Evolutionary conservation across 306 rosid genomes (phyloP).

Genomic region (Prinsepia uniflora): DNA sequence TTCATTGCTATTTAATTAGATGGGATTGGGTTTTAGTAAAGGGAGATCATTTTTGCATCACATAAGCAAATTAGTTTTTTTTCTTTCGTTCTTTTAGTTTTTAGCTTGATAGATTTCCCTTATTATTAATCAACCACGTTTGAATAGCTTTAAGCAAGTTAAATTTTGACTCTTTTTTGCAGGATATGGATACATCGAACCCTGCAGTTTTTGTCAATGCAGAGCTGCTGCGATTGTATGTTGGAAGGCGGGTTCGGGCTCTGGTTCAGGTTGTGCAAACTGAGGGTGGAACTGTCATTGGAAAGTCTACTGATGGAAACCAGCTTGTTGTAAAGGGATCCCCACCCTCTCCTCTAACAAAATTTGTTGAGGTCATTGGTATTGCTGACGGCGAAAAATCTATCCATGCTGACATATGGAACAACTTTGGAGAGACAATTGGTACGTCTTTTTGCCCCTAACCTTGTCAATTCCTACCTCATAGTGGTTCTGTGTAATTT

Average conservation of each 20-base stretch:
- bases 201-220: conserved; percentile 79
- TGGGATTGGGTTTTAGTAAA: background rate
- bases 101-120: background rate
- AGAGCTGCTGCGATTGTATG: conserved; percentile 49
- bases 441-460: conserved; percentile 36
- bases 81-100: background rate
- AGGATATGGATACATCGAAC: conserved; percentile 72
- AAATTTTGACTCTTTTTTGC: conserved; percentile 28
- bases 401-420: conserved; percentile 71
- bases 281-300: conserved; percentile 51
- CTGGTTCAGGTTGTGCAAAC: conserved; percentile 61
- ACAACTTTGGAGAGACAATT: conserved; percentile 69
- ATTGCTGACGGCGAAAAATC: conserved; percentile 70
- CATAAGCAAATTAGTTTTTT: too few relatives aligned
- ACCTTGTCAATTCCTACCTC: background rate
- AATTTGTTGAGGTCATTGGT: conserved; percentile 81
- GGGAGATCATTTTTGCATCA: background rate
- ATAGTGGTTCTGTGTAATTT: background rate
- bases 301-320: conserved; percentile 72
- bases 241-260: conserved; percentile 72
- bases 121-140: background rate
- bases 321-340: conserved; percentile 62
- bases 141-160: background rate
- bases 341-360: conserved; percentile 47
- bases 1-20: background rate